Evolutionary conservation across 2,329 filamentous ascomycete species (phyloP), one percentile per base, ranked within the genome.

Genomic region (Colletotrichum lentis): DNA sequence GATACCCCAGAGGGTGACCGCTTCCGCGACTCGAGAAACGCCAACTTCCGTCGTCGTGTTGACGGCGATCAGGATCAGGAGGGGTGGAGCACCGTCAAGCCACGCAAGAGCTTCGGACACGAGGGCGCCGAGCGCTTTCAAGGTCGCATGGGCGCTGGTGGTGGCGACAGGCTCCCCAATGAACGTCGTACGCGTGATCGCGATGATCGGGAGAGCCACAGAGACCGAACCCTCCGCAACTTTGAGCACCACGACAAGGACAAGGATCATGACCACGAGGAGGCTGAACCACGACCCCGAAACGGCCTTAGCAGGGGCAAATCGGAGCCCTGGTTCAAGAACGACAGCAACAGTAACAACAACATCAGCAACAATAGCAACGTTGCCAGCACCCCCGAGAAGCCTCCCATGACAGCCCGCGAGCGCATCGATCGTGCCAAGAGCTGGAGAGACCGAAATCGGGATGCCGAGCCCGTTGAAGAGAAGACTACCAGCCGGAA

Each of bases 261-360:
- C 58, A 81, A 80, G 41, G 86, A 87, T 6, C 75, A 74, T 24
- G 81, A 77, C 24, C 56, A 67, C 27, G 89, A 88, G 46, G 85
- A 85, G 14, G 74, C 75, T 65, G 86, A 87, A 35, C 83, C 81
- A 39, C 80, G 83, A 62, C 86, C 88, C 69, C 88, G 90, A 72
- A 92, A 91, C 74, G 88, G 88, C 31, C 81, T 85, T 53, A 84
- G 83, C 65, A 87, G 91, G 74, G 88, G 84, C 71, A 89, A 89
- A 78, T 83, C 89, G 57, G 92, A 89, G 67, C 88, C 89, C n/a
- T 96, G 91, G 94, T 90, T 89, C 76, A 90, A 88, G 75, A 88
- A 89, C 57, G 85, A 83, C 39, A 81, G 77, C 67, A 79, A 76
- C 70, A 75, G 77, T 53, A 81, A 77, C 67, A 79, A 75, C 70